Percentiles rank a stretch among this genome's conserved stretches.
Conservation (phyloP, 495 filamentous ascomycete genomes). For the Cercophora newfieldiana region DNA sequence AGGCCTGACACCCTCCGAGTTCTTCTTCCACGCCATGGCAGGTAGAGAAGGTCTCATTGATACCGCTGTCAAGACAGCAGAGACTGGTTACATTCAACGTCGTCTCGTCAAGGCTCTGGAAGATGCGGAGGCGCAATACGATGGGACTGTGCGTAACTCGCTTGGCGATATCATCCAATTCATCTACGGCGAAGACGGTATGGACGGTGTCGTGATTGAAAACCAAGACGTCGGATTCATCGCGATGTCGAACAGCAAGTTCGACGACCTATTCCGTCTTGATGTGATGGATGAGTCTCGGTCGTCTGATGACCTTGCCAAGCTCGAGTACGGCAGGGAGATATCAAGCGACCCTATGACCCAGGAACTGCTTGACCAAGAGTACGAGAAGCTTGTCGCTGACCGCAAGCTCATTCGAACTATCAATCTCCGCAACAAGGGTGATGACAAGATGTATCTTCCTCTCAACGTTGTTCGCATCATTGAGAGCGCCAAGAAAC, state of each 20-base stretch:
- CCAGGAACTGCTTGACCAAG: conserved; percentile 81
- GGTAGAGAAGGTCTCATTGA: conserved; percentile 99
- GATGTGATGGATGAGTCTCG: conserved; percentile 81
- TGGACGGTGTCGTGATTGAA: conserved; percentile 89
- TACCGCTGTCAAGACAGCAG: conserved; percentile 98
- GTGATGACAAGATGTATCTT: conserved; percentile 80
- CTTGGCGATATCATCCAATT: conserved; percentile 97
- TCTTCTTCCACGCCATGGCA: conserved; percentile 99
- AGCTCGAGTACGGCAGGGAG: conserved; percentile 83
- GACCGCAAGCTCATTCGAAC: conserved; percentile 76
- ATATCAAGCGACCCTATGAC: conserved; percentile 82
- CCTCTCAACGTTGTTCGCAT: conserved; percentile 90
- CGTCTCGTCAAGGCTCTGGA: conserved; percentile 97
- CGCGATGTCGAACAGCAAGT: conserved; percentile 66
- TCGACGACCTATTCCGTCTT: conserved; percentile 79
- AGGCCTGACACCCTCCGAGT: conserved; percentile 92
- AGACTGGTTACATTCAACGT: conserved; percentile 98
- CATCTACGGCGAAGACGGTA: conserved; percentile 94
- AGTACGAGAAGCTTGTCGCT: conserved; percentile 74
- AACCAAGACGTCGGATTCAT: conserved; percentile 87
- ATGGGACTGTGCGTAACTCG: conserved; percentile 96
- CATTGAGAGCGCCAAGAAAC: conserved; percentile 82
- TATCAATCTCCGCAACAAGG: conserved; percentile 48
- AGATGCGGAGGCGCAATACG: conserved; percentile 96
- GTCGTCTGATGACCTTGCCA: conserved; percentile 62